phyloP scores from a whole-genome alignment of 257 asterid genomes.

The Marsdenia floribunda region DNA sequence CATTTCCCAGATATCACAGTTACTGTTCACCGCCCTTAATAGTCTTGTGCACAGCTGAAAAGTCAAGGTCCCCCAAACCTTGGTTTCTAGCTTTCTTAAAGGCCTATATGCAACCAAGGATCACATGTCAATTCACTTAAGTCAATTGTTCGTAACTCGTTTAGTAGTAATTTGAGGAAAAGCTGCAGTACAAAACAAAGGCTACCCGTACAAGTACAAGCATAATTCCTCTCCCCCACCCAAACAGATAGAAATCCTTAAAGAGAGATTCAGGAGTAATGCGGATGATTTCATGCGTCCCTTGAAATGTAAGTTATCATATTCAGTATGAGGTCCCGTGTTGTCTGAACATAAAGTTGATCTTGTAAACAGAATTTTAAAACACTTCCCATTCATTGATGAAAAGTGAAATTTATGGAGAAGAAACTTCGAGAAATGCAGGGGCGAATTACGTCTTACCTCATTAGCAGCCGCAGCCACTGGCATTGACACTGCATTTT shows the following conservation, averaged over 20 bases:
- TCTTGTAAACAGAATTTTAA: neutral
- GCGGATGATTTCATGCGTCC: neutral
- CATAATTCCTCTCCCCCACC: neutral
- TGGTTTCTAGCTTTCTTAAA: conserved; percentile 83
- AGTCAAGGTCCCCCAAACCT: conserved; percentile 86
- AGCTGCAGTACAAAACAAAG: neutral
- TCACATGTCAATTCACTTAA: neutral
- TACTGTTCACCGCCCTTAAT: conserved; percentile 35
- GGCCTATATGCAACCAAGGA: conserved; percentile 43
- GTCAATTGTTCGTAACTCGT: neutral
- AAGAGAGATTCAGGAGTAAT: neutral
- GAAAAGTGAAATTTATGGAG: neutral
- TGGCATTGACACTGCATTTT: conserved; percentile 84
- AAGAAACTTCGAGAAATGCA: neutral
- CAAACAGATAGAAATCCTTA: neutral
- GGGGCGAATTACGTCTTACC: conserved; percentile 28
- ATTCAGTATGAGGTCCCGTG: neutral
- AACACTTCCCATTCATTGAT: neutral
- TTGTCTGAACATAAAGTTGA: too few relatives aligned
- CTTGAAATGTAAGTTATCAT: neutral
- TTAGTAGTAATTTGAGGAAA: neutral
- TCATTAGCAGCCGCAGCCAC: conserved; percentile 97
- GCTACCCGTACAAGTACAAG: neutral
- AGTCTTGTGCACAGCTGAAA: conserved; percentile 80
- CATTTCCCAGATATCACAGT: conserved; percentile 17